These are phyloP conservation scores for Casaregolazyma suthepensis DNA, from an alignment of 1,139 yeast genomes.

Conservation along the genomic window DNA sequence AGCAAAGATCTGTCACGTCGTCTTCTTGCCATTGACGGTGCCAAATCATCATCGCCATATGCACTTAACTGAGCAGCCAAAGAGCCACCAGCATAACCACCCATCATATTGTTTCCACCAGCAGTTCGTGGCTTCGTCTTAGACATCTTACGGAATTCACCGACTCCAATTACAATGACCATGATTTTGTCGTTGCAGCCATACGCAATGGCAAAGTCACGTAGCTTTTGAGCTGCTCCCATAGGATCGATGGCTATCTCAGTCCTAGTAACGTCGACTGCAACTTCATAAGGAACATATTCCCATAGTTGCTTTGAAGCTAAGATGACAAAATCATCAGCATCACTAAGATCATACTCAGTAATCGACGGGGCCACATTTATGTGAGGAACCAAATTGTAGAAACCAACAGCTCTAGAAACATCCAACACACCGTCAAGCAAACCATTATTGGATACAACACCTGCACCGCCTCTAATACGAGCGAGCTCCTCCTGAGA, in stretches of 20 bases:
- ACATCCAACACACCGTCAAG: conserved; percentile 78
- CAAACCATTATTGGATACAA: conserved; percentile 77
- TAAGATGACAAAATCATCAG: conserved; percentile 80
- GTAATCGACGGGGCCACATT: conserved; percentile 82
- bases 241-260: conserved; percentile 80
- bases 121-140: conserved; percentile 15
- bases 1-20: conserved; percentile 45
- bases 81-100: conserved; percentile 11
- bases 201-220: conserved; percentile 91
- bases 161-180: conserved; percentile 72
- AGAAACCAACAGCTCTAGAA: conserved; percentile 89
- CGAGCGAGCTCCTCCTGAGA: conserved; percentile 74
- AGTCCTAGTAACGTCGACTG: conserved; percentile 84
- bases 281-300: conserved; percentile 70
- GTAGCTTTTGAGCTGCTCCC: conserved; percentile 85
- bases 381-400: conserved; percentile 78
- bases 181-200: conserved; percentile 83
- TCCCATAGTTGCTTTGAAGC: conserved; percentile 88
- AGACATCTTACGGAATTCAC: conserved; percentile 34
- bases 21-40: conserved; percentile 41
- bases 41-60: conserved; percentile 30
- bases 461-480: conserved; percentile 87
- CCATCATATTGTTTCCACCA: conserved; percentile 10
- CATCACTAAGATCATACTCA: conserved; percentile 53
- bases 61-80: background rate